phyloP scores from a whole-genome alignment of 495 filamentous ascomycete genomes.

The Hyaloscypha finlandica region DNA sequence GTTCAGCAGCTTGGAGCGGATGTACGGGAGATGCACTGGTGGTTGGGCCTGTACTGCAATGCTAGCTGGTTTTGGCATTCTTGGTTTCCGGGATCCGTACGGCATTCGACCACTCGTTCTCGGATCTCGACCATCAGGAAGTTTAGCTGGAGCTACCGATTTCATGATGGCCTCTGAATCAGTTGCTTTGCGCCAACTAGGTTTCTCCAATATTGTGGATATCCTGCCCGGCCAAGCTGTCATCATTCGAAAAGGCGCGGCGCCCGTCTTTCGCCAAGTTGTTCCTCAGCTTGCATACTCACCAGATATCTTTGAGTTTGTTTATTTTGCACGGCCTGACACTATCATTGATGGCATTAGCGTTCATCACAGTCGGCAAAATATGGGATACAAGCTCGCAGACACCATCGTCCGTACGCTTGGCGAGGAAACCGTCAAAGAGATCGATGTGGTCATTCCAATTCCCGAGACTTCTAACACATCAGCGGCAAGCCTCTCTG shows the following conservation, averaged over 20 bases:
- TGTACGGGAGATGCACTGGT: slow-evolving; percentile 78
- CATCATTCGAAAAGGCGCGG: slow-evolving; percentile 82
- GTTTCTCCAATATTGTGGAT: slow-evolving; percentile 78
- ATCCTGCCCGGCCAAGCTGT: slow-evolving; percentile 92
- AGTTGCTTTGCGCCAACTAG: slow-evolving; percentile 84
- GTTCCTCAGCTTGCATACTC: slow-evolving; percentile 70
- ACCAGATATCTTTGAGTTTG: slow-evolving; percentile 94
- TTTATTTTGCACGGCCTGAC: slow-evolving; percentile 86
- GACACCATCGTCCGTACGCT: slow-evolving; percentile 74
- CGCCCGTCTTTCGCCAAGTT: slow-evolving; percentile 78
- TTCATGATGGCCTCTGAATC: slow-evolving; percentile 99
- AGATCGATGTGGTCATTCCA: slow-evolving; percentile 90
- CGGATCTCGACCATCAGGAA: slow-evolving; percentile 67
- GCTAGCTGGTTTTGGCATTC: slow-evolving; percentile 90
- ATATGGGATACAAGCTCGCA: slow-evolving; percentile 89
- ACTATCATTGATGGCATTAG: slow-evolving; percentile 91
- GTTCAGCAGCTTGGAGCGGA: slow-evolving; percentile 72
- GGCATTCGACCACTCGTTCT: slow-evolving; percentile 90
- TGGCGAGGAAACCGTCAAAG: slow-evolving; percentile 71
- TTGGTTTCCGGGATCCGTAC: slow-evolving; percentile 86
- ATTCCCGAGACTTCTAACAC: slow-evolving; percentile 88
- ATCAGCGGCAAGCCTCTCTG: slow-evolving; percentile 77
- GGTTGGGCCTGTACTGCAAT: slow-evolving; percentile 90
- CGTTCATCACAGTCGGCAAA: slow-evolving; percentile 83
- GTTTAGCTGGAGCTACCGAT: slow-evolving; percentile 68